Evolutionary conservation across 768 basidiomycete species (phyloP).

Genomic region (Mycena kentingensis): DNA sequence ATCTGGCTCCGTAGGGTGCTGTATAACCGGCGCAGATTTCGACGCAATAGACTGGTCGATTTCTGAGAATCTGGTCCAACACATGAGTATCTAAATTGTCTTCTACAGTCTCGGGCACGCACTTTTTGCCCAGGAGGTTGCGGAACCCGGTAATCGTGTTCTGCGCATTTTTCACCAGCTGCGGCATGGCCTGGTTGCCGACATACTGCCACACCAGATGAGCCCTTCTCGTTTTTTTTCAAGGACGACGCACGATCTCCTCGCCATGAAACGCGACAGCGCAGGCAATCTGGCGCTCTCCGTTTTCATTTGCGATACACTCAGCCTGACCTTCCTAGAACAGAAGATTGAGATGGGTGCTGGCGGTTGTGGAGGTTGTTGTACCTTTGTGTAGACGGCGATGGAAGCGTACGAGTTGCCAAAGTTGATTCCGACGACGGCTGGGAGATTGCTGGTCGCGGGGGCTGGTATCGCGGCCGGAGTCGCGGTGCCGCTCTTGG

Average conservation of each 20-base stretch:
- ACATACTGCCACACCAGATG: constrained; percentile 68
- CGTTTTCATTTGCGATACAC: constrained; percentile 98
- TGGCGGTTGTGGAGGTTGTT: constrained; percentile 21
- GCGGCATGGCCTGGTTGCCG: constrained; percentile 91
- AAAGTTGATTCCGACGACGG: constrained; percentile 92
- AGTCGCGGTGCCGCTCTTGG: constrained; percentile 55
- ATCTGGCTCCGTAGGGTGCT: constrained; percentile 70
- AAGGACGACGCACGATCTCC: constrained; percentile 68
- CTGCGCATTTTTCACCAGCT: constrained; percentile 90
- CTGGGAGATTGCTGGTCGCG: constrained; percentile 41
- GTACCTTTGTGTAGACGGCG: constrained; percentile 90
- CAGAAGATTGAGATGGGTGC: not conserved
- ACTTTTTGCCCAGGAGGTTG: constrained; percentile 92
- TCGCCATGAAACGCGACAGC: constrained; percentile 90
- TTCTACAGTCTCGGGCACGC: not conserved
- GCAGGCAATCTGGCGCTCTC: constrained; percentile 96
- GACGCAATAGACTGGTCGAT: constrained; percentile 54
- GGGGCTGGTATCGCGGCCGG: constrained; percentile 35
- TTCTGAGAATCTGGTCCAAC: constrained; percentile 67
- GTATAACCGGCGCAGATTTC: constrained; percentile 71
- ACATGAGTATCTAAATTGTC: not conserved
- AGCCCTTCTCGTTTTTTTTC: constrained; percentile 14
- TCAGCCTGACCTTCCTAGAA: constrained; percentile 84
- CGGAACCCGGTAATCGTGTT: constrained; percentile 97
- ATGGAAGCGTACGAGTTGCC: constrained; percentile 95